Evolutionary conservation across 2,329 filamentous ascomycete genomes (phyloP), one percentile per base, ranked within the genome.

Genomic region (Fusarium brevicatenulatum): DNA sequence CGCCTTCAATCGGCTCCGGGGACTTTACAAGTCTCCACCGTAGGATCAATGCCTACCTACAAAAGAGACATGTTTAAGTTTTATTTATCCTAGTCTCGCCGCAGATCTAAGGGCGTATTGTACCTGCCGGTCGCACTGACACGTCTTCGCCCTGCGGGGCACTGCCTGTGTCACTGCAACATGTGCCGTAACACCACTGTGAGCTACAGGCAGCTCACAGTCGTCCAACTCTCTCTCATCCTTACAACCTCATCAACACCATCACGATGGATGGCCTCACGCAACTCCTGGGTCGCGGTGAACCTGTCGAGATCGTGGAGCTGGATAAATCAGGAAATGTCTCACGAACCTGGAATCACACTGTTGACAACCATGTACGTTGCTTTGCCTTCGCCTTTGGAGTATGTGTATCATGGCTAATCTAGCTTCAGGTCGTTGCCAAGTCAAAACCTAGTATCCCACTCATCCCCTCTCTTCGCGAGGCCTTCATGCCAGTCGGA

Each of bases 401-500:
- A 32, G 7, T 9, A 13, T 12, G 32, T 15, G 5, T 11, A 18
- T 13, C 23, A 42, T 36, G 13, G 40, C 63, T 73, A 39, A 75
- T 16, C 7, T 13, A 9, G 11, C 12, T 8, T 9, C 21, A 81
- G 80, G 66, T 80, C 21, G 36, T 78, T 6, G 68, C 64, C 36
- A 75, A 68, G 47, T 61, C 66, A 5, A 72, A 63, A 25, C 66
- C 74, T 13, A 79, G 74, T 39, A 65, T 76, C 39, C 72, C 81
- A 25, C 76, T 74, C 15, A 77, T 77, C 9, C 67, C 59, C 4
- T 81, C 78, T 5, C 55, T 82, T 15, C 68, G 76, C 15, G 81
- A 81, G 57, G 89, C 95, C 34, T 97, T 97, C 79, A 86, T 97
- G 2, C 95, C 95, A 1, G 91, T 93, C 4, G 95, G 95, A n/a